Conservation (phyloP, 495 filamentous ascomycete genomes). For the Penicillium turbatum region DNA sequence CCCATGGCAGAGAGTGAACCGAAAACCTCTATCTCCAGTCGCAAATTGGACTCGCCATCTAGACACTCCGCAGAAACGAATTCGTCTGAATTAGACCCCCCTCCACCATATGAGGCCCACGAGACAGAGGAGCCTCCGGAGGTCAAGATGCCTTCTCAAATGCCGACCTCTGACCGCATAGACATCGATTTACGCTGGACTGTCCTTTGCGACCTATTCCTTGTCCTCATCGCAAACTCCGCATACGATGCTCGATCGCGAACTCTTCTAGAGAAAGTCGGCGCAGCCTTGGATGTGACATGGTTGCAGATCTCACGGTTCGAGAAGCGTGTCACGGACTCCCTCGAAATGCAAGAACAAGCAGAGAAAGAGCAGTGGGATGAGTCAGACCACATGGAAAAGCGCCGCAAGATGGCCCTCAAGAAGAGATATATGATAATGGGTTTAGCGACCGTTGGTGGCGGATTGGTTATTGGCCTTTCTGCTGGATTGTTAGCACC, state of each 20-base stretch:
- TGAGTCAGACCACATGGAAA: slow-evolving; percentile 91
- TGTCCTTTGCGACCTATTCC: slow-evolving; percentile 92
- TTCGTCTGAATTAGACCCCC: slow-evolving; percentile 43
- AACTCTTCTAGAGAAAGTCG: slow-evolving; percentile 78
- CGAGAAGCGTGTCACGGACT: slow-evolving; percentile 95
- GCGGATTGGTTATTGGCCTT: slow-evolving; percentile 91
- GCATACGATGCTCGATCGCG: slow-evolving; percentile 89
- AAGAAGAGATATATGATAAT: slow-evolving; percentile 88
- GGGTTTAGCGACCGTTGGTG: slow-evolving; percentile 94
- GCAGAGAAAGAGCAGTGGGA: slow-evolving; percentile 96
- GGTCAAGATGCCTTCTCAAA: slow-evolving; percentile 74
- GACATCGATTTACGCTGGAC: slow-evolving; percentile 98
- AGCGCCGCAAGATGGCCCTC: slow-evolving; percentile 69
- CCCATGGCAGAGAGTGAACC: slow-evolving; percentile 60
- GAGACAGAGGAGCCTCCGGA: slow-evolving; percentile 66
- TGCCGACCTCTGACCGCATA: slow-evolving; percentile 75
- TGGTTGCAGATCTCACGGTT: slow-evolving; percentile 96
- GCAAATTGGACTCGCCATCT: slow-evolving; percentile 23
- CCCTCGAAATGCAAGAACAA: slow-evolving; percentile 93
- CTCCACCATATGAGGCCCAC: slow-evolving; percentile 68
- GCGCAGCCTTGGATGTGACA: slow-evolving; percentile 68
- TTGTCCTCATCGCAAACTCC: slow-evolving; percentile 91
- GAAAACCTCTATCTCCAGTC: slow-evolving; percentile 30
- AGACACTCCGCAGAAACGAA: slow-evolving; percentile 31
- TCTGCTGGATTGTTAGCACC: slow-evolving; percentile 90